Evolutionary conservation across 2,329 filamentous ascomycete species (phyloP), one percentile per base, ranked within the genome.

Genomic region (Colletotrichum orbiculare): DNA sequence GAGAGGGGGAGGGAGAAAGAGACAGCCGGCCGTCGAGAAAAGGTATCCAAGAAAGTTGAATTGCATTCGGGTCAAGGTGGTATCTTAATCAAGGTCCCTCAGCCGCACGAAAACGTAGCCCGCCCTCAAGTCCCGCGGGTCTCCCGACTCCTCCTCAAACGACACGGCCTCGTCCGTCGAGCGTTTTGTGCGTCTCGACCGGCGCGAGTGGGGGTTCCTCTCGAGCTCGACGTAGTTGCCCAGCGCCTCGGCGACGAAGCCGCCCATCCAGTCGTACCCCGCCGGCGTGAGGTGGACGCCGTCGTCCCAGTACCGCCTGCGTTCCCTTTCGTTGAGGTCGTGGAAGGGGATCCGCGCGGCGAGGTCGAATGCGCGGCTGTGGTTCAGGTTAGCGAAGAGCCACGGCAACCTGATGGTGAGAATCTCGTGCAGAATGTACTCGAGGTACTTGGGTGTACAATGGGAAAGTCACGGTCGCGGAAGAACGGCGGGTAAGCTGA

Each of bases 241-340:
- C 9, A 91, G 73, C 37, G 77, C 80, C 33, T 83, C 79, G 50
- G 83, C 88, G 54, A 91, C 79, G 61, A 83, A 79, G 43, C 82
- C 78, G 2, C 88, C 89, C 79, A 91, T 86, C 70, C 85, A 77
- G 71, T 89, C 82, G 77, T 91, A 91, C 8, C 89, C 89, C 7
- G 78, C 80, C 0, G 78, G 74, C 0, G 83, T 85, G 9, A 90
- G 78, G 75, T 91, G 88, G 25, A 90, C 68, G 15, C 81, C 82
- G 74, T 91, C 88, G 67, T 87, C 82, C 86, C 87, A 91, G 70
- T 87, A 85, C 61, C 76, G 77, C 2, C 77, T 67, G 25, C 81
- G 79, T 61, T 85, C 81, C 0, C 77, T 71, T 8, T 80, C 74
- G 2, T 79, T 71, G 71, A 90, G 81, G 13, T 73, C 71, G 68